Evolutionary conservation across 805 yeast genomes (phyloP), one percentile per base, ranked within the genome.

Genomic region (Candida schatavii): DNA sequence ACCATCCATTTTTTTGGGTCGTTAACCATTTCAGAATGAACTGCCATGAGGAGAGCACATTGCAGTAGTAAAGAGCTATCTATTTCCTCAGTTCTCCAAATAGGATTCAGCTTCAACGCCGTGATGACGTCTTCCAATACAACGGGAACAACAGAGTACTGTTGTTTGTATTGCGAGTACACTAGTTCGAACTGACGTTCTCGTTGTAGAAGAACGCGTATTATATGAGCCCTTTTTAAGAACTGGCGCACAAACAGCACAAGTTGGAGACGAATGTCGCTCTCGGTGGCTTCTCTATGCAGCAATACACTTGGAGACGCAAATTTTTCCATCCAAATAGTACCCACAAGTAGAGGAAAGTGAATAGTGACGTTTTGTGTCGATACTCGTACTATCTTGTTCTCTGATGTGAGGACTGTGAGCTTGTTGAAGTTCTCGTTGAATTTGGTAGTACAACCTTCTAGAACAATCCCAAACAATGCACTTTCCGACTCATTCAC

Each of bases 381-480:
- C 18, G 55, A 43, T 0, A 69, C 63, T 4, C 48, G 35, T 1
- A 46, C 43, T 3, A 64, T 35, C 17, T 60, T 59, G 43, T 72
- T 72, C 4, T 61, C 52, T 7, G 54, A 35, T 17, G 69, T 62
- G 35, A 69, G 54, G 3, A 72, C 62, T 15, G 53, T 29, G 28
- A 64, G 40, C 36, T 62, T 60, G 42, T 65, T 66, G 37, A 57
- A 59, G 39, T 49, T 50, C 30, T 54, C 63, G 42, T 63, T 59
- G 46, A 73, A 71, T 21, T 48, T 56, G 3, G 72, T 59, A 32
- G 43, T 39, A 0, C 68, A 51, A 15, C 46, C 59, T 33, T 59
- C 41, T 3, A 70, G 37, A 3, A 74, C 75, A 2, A 72, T 48
- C 2, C 78, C 79, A 40, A 66, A 51, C 3, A 41, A 42, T 4